Conservation (phyloP, 108 stramenopile genomes). For the Skeletonema tropicum region DNA sequence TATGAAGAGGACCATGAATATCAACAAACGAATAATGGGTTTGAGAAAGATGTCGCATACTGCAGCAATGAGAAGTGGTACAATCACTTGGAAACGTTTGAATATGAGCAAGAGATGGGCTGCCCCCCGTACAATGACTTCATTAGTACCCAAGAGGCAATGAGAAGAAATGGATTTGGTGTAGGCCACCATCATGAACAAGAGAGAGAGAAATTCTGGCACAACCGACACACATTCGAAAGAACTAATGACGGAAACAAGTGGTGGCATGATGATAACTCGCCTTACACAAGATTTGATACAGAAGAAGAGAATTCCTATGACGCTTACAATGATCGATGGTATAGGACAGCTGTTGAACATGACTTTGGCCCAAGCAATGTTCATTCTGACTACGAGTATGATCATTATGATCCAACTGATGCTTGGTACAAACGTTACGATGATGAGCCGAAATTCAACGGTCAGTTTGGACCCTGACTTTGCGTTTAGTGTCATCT, state of each 20-base stretch:
- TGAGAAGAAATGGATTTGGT: not conserved
- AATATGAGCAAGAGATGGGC: not conserved
- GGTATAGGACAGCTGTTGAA: not conserved
- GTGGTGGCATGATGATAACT: not conserved
- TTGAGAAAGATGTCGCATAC: slow-evolving; percentile 11
- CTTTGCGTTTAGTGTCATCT: not conserved
- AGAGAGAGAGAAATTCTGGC: not conserved
- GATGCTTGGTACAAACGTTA: slow-evolving; percentile 8
- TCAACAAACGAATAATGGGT: slow-evolving; percentile 6
- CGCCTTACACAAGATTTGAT: not conserved
- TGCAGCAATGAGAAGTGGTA: slow-evolving; percentile 17
- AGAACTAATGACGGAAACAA: not conserved
- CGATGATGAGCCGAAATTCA: slow-evolving; percentile 8
- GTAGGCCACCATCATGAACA: not conserved
- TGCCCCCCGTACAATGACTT: not conserved
- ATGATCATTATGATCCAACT: slow-evolving; percentile 4
- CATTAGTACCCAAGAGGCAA: not conserved
- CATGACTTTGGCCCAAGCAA: not conserved
- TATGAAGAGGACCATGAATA: slow-evolving; percentile 28
- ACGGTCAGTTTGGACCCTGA: slow-evolving; percentile 9
- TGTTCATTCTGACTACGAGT: not conserved
- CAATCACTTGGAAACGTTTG: slow-evolving; percentile 2
- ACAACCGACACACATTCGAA: not conserved
- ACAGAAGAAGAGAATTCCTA: not conserved
- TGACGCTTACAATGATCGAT: slow-evolving; percentile 10